Percentiles rank a stretch among this genome's conserved stretches.
phyloP scores from a whole-genome alignment of 2,329 filamentous ascomycete species.

The Rutstroemia sydowiana region DNA sequence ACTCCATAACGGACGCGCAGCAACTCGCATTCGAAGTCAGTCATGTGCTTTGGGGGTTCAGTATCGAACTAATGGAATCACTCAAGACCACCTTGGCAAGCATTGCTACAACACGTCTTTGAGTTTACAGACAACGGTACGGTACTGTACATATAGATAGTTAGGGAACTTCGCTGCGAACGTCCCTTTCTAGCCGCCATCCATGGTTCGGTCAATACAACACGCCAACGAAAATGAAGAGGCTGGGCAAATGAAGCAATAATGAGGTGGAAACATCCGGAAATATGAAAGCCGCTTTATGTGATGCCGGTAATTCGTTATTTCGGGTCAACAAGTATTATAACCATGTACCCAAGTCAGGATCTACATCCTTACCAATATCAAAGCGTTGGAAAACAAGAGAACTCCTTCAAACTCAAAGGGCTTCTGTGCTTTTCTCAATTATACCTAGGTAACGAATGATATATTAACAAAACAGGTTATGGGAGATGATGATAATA shows the following conservation, averaged over 20 bases:
- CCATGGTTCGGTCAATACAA: neutral
- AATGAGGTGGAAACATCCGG: neutral
- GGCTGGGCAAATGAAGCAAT: neutral
- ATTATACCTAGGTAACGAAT: neutral
- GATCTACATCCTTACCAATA: conserved; percentile 1
- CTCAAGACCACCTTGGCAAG: neutral
- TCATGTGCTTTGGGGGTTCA: conserved; percentile 19
- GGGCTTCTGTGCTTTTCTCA: neutral
- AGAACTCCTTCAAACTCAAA: neutral
- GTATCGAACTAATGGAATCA: neutral
- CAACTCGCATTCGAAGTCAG: conserved; percentile 18
- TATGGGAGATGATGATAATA: neutral
- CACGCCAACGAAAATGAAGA: conserved; percentile 1
- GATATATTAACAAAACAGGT: neutral
- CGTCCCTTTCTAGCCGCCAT: conserved; percentile 2
- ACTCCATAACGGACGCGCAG: conserved; percentile 19
- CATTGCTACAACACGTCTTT: too few relatives aligned
- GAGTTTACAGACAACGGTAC: neutral
- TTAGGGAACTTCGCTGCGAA: neutral
- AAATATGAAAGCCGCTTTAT: conserved; percentile 2
- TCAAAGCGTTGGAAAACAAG: neutral
- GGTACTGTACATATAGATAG: neutral
- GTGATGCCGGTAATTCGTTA: neutral
- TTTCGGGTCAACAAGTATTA: neutral
- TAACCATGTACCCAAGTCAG: neutral